phyloP scores from a whole-genome alignment of 2,329 filamentous ascomycete species.

The Atkinsonella texensis region DNA sequence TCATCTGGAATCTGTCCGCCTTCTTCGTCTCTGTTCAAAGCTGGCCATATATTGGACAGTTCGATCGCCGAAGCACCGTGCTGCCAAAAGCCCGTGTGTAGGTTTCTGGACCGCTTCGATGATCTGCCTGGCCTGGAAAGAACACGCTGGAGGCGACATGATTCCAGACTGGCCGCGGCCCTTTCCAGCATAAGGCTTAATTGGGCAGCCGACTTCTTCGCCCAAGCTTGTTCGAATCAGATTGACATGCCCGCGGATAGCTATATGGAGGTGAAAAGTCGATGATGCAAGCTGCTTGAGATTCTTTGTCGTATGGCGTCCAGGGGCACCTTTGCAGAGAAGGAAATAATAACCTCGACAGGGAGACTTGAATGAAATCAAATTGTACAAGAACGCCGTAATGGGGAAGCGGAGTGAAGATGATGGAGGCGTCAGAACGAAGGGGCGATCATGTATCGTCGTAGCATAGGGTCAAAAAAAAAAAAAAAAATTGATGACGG shows the following conservation, averaged over 20 bases:
- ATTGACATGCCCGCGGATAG: constrained; percentile 15
- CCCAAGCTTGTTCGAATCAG: constrained; percentile 5
- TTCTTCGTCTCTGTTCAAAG: constrained; percentile 16
- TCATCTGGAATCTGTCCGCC: constrained; percentile 9
- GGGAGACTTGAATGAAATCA: too few relatives aligned
- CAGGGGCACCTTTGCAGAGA: not conserved
- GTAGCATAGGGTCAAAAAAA: too few relatives aligned
- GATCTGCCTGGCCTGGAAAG: constrained; percentile 26
- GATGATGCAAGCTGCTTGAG: not conserved
- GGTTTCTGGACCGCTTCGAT: constrained; percentile 28
- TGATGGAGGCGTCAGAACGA: too few relatives aligned
- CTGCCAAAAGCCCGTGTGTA: constrained; percentile 41
- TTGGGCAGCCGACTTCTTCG: constrained; percentile 9
- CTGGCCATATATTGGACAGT: constrained; percentile 30
- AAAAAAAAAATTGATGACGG: too few relatives aligned
- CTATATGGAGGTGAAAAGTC: not conserved
- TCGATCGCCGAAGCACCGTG: constrained; percentile 40
- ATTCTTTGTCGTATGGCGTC: not conserved
- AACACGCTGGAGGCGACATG: constrained; percentile 41
- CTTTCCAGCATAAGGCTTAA: constrained; percentile 41
- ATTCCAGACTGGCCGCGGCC: constrained; percentile 43
- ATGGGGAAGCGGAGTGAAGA: too few relatives aligned
- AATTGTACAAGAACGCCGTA: too few relatives aligned
- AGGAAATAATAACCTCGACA: not conserved
- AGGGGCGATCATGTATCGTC: too few relatives aligned